Base-by-base conservation (phyloP, 2,329 filamentous ascomycete species). In the Pestalotiopsis sp. region DNA sequence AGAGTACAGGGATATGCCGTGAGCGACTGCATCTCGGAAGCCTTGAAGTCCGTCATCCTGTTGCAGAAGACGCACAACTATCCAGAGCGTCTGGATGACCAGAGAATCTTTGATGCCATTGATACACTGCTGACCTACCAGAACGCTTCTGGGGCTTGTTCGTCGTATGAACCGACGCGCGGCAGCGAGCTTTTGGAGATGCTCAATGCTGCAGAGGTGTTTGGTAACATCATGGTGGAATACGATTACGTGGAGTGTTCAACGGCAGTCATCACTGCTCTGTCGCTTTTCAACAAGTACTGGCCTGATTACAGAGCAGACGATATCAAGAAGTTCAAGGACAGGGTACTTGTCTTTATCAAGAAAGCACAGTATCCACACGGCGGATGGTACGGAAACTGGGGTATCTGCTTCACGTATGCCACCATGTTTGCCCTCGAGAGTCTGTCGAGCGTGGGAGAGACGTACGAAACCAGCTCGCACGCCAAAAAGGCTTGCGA, bases 191-290 rank as follows among this genome's bases (percentile, higher is more conserved):
- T 88, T 73, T 80, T 98, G 73, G 96, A 99, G 80, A 86, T 91
- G 78, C 87, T 99, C 58, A 99, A 99, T 76, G 95, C 95, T 0
- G 96, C 96, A 1, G 96, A 99, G 79, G 95, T 99, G 0, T 99
- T 99, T 79, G 95, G 94, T 14, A 89, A 91, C 23, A 99, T 99
- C 82, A 99, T 99, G 96, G 92, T 99, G 66, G 95, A 98, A 78
- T 99, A 99, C 79, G 94, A 97, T 79, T 98, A 99, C 77, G 94
- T 95, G 0, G 96, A 99, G 80, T 99, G 96, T 83, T 99, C 96
- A 0, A 98, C 96, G 2, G 95, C 96, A 0, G 94, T 94, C 38
- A 92, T 99, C 3, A 98, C 93, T 1, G 94, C 93, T 0, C 85
- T 99, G 23, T 92, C 91, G 4, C 85, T 95, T 2, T 98, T 98